phyloP scores from a whole-genome alignment of 2,329 filamentous ascomycete genomes.

The Diaporthe nobilis region DNA sequence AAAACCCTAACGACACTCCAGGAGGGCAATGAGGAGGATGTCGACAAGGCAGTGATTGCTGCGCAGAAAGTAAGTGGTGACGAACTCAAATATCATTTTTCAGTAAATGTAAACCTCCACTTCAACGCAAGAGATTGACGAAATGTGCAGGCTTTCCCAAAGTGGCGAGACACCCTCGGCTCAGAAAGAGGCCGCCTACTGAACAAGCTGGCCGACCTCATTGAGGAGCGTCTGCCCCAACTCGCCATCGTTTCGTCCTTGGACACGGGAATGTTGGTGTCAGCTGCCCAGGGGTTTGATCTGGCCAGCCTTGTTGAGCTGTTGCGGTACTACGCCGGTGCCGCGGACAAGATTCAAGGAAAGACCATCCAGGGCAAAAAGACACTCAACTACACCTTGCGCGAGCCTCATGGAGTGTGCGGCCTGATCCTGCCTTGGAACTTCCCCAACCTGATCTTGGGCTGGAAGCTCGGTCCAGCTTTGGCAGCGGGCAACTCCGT shows the following conservation, averaged over 20 bases:
- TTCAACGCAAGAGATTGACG: background rate
- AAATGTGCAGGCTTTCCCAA: background rate
- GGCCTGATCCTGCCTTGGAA: background rate
- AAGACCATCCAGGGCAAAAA: conserved; percentile 1
- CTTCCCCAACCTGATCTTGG: background rate
- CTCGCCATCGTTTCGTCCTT: background rate
- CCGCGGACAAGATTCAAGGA: background rate
- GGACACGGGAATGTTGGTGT: conserved; percentile 2
- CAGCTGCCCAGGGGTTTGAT: background rate
- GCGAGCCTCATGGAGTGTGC: background rate
- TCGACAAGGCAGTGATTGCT: background rate
- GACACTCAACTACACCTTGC: conserved; percentile 5
- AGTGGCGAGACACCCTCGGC: background rate
- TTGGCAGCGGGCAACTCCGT: conserved; percentile 1
- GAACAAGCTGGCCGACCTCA: background rate
- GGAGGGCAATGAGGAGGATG: background rate
- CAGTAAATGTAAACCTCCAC: background rate
- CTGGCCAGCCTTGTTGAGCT: background rate
- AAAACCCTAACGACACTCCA: background rate
- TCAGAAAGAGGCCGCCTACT: conserved; percentile 3
- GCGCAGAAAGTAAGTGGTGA: background rate
- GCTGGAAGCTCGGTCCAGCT: background rate
- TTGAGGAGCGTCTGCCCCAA: background rate
- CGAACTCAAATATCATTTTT: background rate
- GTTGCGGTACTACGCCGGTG: conserved; percentile 4